Evolutionary conservation across 2,329 filamentous ascomycete genomes (phyloP), one percentile per base, ranked within the genome.

Genomic region (Emmonsiellopsis sp.): DNA sequence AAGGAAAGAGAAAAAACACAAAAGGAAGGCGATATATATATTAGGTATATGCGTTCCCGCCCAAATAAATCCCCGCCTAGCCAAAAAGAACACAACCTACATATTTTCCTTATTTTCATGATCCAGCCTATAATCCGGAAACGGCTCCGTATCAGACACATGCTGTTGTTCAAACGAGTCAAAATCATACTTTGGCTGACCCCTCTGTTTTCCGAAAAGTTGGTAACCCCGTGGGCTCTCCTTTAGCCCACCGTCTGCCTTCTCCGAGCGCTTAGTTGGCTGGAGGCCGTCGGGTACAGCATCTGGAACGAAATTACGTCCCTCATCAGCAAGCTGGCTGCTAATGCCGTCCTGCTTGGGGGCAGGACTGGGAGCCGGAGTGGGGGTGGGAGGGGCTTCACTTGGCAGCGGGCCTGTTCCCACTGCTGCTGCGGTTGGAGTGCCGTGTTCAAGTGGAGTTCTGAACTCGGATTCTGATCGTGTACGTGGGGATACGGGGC

Each of bases 101-200:
- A 7, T 7, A 35, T 38, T 49, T 7, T 30, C 16, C 7, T 37
- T 2, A 37, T 30, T 15, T 7, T 10, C 11, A 15, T 11, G 15
- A 30, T 26, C 10, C 37, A 16, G n/a, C 16, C 8, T 8, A 13
- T 26, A 51, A 7, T 50, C 16, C 11, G 54, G 42, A 45, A 57
- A 58, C 35, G 54, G 49, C 7, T 55, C 58, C 2, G 48, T 51
- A 13, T 55, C 52, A 11, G 50, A 58, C n/a, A 32, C 52, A 10
- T n/a, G 30, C 34, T 16, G 41, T 10, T 38, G 20, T 10, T 40
- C 42, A 7, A 42, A 40, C 1, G 52, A 58, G n/a, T 58, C 51
- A 13, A 58, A 55, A 30, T 59, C 56, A 47, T 56, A 55, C 31
- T 40, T 38, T 26, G 44, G 41, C 10, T 53, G 54, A 2, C 46